Evolutionary conservation across 768 basidiomycete genomes (phyloP).

Genomic region (Trametes villosa): DNA sequence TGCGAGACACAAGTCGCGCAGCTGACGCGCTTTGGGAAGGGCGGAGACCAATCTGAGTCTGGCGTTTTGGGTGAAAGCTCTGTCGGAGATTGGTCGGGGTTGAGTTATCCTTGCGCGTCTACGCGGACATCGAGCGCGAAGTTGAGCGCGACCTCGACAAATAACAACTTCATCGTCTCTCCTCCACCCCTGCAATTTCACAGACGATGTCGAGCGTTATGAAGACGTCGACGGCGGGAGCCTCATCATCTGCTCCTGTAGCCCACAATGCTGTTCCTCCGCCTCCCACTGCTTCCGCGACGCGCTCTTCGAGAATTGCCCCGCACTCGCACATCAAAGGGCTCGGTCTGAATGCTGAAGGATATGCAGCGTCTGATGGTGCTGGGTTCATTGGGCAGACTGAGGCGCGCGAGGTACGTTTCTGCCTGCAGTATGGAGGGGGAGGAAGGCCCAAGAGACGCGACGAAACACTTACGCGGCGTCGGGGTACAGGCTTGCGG

Average conservation of each 20-base stretch:
- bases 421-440: neutral
- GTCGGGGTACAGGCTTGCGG: slow-evolving; percentile 80
- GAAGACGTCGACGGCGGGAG: slow-evolving; percentile 25
- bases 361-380: slow-evolving; percentile 68
- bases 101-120: neutral
- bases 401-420: slow-evolving; percentile 83
- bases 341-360: slow-evolving; percentile 86
- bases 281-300: slow-evolving; percentile 61
- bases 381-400: slow-evolving; percentile 92
- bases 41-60: neutral
- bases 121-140: slow-evolving; percentile 1
- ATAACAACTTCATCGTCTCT: too few relatives aligned
- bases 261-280: slow-evolving; percentile 74
- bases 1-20: neutral
- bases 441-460: neutral
- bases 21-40: too few relatives aligned
- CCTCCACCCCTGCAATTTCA: neutral
- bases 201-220: slow-evolving; percentile 25
- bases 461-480: neutral
- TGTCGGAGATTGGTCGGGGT: neutral
- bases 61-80: neutral
- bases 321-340: slow-evolving; percentile 98
- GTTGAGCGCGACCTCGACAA: slow-evolving; percentile 2
- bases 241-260: slow-evolving; percentile 37
- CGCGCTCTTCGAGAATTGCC: slow-evolving; percentile 78